Evolutionary conservation across 2,329 filamentous ascomycete genomes (phyloP).

Genomic region (Achaetomium macrosporum): DNA sequence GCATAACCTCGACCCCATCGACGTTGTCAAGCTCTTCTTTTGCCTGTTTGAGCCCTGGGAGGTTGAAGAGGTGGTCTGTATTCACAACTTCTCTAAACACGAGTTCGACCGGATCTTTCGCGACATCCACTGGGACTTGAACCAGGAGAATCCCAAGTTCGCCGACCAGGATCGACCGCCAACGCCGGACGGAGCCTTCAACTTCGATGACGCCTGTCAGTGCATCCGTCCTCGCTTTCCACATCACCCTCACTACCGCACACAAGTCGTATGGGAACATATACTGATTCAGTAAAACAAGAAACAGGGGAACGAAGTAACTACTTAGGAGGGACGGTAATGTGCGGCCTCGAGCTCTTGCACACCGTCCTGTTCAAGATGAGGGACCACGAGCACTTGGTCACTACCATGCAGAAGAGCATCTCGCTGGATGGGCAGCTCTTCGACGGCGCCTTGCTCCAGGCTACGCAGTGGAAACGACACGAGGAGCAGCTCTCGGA

Average conservation of each 20-base stretch:
- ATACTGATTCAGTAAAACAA: too few relatives aligned
- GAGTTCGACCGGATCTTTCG: background rate
- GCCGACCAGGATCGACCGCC: background rate
- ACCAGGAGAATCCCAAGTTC: constrained; percentile 9
- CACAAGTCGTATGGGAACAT: too few relatives aligned
- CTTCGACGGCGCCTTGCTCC: background rate
- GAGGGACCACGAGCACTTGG: constrained; percentile 23
- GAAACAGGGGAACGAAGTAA: background rate
- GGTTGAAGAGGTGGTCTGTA: constrained; percentile 14
- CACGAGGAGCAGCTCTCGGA: background rate
- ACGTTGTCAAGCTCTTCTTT: too few relatives aligned
- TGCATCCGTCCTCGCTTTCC: too few relatives aligned
- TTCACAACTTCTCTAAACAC: constrained; percentile 7
- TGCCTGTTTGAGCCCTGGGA: constrained; percentile 22
- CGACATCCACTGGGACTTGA: constrained; percentile 1
- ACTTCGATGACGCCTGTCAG: background rate
- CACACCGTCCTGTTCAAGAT: constrained; percentile 4
- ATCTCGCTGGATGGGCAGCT: too few relatives aligned
- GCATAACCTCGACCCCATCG: background rate
- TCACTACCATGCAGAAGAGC: constrained; percentile 27
- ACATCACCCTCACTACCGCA: too few relatives aligned
- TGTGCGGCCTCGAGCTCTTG: constrained; percentile 1
- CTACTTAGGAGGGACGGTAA: background rate
- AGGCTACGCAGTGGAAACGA: background rate
- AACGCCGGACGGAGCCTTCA: background rate